These are phyloP conservation scores for Schoenoplectus tabernaemontani DNA, from an alignment of 202 grass and related monocot genomes.

Conservation along the genomic window DNA sequence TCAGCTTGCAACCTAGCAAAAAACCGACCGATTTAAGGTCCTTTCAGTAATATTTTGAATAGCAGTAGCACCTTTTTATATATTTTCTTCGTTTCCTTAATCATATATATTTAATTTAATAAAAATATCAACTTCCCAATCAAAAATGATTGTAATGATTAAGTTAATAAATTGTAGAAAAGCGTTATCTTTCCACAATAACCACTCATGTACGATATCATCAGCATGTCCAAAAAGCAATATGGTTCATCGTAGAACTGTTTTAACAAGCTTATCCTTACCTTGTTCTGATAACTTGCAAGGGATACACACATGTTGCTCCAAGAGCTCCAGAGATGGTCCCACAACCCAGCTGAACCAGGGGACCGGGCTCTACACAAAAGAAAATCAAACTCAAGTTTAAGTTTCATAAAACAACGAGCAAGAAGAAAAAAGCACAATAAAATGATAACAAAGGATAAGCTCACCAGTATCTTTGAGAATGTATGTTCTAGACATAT, in stretches of 20 bases:
- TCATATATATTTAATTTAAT: neutral
- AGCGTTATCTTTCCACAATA: neutral
- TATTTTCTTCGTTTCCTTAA: neutral
- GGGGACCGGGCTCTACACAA: conserved; percentile 67
- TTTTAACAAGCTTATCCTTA: conserved; percentile 19
- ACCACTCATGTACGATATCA: neutral
- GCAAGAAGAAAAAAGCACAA: neutral
- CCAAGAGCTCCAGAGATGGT: conserved; percentile 86
- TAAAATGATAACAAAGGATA: conserved; percentile 6
- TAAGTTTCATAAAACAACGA: conserved; percentile 3
- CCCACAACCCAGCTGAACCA: conserved; percentile 72
- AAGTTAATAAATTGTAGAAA: neutral
- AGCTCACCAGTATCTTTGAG: conserved; percentile 60
- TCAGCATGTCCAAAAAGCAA: neutral
- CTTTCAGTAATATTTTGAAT: neutral
- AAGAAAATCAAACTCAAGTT: conserved; percentile 20
- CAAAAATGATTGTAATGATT: neutral
- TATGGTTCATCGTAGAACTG: neutral
- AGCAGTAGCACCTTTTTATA: neutral
- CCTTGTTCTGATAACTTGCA: conserved; percentile 92
- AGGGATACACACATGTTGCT: conserved; percentile 81
- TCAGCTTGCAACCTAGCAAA: conserved; percentile 66
- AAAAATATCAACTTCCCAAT: neutral
- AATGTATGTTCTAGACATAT: conserved; percentile 73
- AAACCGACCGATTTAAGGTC: neutral